A percentile compares a stretch with the other conserved stretches of the same genome.
Evolutionary conservation across 768 basidiomycete species (phyloP).

Genomic region (Kwoniella sp.): DNA sequence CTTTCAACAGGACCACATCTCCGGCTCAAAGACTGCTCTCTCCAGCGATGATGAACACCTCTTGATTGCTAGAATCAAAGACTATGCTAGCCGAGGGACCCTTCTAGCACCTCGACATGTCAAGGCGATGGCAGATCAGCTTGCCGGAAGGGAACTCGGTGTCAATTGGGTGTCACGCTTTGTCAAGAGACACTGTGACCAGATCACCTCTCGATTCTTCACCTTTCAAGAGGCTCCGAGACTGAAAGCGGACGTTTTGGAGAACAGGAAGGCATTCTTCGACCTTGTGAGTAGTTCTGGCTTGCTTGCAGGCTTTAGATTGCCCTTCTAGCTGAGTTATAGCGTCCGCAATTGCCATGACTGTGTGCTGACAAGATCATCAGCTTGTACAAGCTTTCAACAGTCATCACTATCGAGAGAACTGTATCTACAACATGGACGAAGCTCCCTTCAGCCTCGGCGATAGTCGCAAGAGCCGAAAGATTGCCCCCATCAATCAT

Average conservation of each 20-base stretch:
- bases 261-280: constrained; percentile 12
- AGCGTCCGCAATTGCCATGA: too few species aligned
- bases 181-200: constrained; percentile 9
- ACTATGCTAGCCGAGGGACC: constrained; percentile 21
- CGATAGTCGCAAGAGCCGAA: not conserved
- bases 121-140: constrained; percentile 6
- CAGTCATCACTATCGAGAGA: too few species aligned
- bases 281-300: constrained; percentile 12
- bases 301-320: too few species aligned
- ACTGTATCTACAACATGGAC: constrained; percentile 31
- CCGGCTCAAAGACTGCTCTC: not conserved
- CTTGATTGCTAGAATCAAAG: constrained; percentile 13
- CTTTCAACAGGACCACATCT: not conserved
- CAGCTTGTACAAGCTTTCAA: constrained; percentile 6
- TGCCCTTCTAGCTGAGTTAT: too few species aligned
- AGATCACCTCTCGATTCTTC: constrained; percentile 5
- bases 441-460: constrained; percentile 17
- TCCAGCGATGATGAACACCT: constrained; percentile 2
- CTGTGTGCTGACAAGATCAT: not conserved
- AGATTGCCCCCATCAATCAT: constrained; percentile 1
- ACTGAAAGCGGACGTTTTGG: constrained; percentile 14
- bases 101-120: constrained; percentile 18
- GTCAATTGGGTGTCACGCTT: constrained; percentile 17
- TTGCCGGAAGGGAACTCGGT: not conserved
- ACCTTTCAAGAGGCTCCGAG: constrained; percentile 10